Evolutionary conservation across 345 rosid genomes (phyloP).

Genomic region (Hypericum perforatum): DNA sequence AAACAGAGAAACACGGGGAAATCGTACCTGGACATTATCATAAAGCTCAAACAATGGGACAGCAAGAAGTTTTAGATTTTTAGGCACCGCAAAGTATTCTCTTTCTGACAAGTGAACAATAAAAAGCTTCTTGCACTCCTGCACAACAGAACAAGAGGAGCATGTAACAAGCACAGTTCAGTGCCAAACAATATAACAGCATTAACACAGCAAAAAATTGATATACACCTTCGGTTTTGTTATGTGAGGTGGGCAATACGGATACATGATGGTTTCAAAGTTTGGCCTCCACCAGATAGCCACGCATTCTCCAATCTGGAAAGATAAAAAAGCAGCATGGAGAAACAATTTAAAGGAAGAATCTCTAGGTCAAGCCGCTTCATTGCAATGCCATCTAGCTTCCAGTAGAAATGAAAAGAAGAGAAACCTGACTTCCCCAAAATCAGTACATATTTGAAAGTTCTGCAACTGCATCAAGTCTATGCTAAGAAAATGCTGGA

Average conservation of each 20-base stretch:
- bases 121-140: slow-evolving; percentile 98
- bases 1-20: neutral
- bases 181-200: neutral
- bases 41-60: slow-evolving; percentile 95
- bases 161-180: slow-evolving; percentile 7
- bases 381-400: neutral
- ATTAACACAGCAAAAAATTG: neutral
- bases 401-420: no score
- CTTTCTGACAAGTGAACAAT: slow-evolving; percentile 90
- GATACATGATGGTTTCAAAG: slow-evolving; percentile 94
- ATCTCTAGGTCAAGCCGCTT: no score
- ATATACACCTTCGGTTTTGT: slow-evolving; percentile 77
- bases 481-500: no score
- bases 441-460: no score
- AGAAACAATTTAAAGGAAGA: neutral
- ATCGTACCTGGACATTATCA: slow-evolving; percentile 78
- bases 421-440: no score
- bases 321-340: neutral
- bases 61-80: slow-evolving; percentile 92
- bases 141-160: slow-evolving; percentile 18
- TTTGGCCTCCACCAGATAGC: slow-evolving; percentile 99
- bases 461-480: no score
- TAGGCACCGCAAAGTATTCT: slow-evolving; percentile 95
- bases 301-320: slow-evolving; percentile 91
- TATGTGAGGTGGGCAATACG: slow-evolving; percentile 95